phyloP scores from a whole-genome alignment of 83 land plant genomes.

The Diphasiastrum complanatum region DNA sequence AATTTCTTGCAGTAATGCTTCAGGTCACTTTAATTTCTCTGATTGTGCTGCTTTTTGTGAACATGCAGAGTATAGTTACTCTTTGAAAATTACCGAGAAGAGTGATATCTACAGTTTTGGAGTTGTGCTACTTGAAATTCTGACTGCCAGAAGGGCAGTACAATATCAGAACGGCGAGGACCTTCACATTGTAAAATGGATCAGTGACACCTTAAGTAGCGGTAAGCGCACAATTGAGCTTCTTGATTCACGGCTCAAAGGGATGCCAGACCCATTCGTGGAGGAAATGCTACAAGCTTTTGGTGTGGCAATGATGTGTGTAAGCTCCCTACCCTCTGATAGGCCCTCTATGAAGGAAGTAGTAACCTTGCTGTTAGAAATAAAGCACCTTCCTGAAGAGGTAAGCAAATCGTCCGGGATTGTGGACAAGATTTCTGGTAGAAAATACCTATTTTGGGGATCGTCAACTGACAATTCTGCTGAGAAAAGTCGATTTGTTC shows the following conservation, averaged over 20 bases:
- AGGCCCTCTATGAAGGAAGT: constrained; percentile 73
- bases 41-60: not conserved
- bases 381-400: too few relatives aligned
- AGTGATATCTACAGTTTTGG: constrained; percentile 84
- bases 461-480: too few relatives aligned
- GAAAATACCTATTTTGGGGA: too few relatives aligned
- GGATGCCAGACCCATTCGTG: constrained; percentile 39
- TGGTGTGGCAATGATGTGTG: constrained; percentile 59
- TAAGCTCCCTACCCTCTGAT: constrained; percentile 58
- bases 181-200: constrained; percentile 69
- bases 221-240: constrained; percentile 32
- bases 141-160: constrained; percentile 55
- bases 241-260: constrained; percentile 54
- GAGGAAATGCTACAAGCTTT: constrained; percentile 58
- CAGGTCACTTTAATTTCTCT: not conserved
- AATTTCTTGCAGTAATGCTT: too few relatives aligned
- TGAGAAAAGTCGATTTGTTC: too few relatives aligned
- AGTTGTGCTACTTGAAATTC: constrained; percentile 59
- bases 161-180: constrained; percentile 59
- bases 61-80: constrained; percentile 60
- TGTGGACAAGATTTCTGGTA: too few relatives aligned
- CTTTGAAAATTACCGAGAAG: constrained; percentile 61
- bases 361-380: constrained; percentile 62
- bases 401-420: too few relatives aligned
- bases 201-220: constrained; percentile 43